phyloP scores from a whole-genome alignment of 805 yeast species.

The Wickerhamomyces kurtzmanii region DNA sequence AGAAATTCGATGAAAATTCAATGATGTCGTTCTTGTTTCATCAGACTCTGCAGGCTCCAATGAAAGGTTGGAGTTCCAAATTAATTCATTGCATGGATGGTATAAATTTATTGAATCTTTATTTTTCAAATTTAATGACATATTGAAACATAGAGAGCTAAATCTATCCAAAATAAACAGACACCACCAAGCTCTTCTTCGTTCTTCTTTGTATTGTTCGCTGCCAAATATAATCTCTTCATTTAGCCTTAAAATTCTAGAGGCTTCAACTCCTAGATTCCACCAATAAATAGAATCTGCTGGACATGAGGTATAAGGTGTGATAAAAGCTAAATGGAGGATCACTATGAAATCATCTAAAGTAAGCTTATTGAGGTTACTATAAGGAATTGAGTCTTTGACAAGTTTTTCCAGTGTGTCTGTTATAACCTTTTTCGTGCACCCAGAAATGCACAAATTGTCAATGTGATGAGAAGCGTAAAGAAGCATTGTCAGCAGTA shows the following conservation, averaged over 20 bases:
- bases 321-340: conserved; percentile 12
- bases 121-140: conserved; percentile 21
- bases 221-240: conserved; percentile 3
- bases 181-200: conserved; percentile 30
- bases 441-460: conserved; percentile 13
- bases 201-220: conserved; percentile 25
- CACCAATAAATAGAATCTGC: conserved; percentile 16
- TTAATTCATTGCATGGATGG: conserved; percentile 22
- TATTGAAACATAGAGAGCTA: conserved; percentile 25
- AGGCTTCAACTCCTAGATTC: conserved; percentile 10
- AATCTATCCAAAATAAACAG: conserved; percentile 28
- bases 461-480: conserved; percentile 12
- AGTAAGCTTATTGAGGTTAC: conserved; percentile 2
- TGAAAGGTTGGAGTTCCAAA: conserved; percentile 19
- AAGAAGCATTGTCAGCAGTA: conserved; percentile 10
- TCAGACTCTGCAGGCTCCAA: conserved; percentile 20
- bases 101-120: conserved; percentile 18
- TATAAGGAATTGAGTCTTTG: conserved; percentile 8
- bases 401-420: conserved; percentile 9
- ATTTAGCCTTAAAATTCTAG: conserved; percentile 3
- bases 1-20: conserved; percentile 16
- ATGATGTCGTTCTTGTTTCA: conserved; percentile 15
- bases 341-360: conserved; percentile 13
- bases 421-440: conserved; percentile 10
- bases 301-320: conserved; percentile 16